Evolutionary conservation across 331 rosid genomes (phyloP).

Genomic region (Prunus yedoensis): DNA sequence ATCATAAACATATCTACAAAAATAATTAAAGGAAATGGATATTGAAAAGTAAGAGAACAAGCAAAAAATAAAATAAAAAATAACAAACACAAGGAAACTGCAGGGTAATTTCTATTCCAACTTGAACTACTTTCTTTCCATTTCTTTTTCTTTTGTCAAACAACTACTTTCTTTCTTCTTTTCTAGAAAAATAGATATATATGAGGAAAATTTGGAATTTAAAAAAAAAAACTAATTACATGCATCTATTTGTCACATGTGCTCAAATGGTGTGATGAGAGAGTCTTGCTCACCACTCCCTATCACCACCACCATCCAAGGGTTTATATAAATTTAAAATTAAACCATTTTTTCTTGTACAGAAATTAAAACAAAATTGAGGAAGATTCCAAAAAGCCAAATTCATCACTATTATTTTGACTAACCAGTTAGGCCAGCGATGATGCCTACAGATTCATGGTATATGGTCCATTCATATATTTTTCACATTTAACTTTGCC

Average conservation of each 20-base stretch:
- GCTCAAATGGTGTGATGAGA: not conserved
- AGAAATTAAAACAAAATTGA: not conserved
- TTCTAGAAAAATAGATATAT: not conserved
- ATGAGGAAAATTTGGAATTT: not conserved
- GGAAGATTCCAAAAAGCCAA: conserved; percentile 18
- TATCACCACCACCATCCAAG: not conserved
- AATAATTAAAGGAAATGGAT: no score
- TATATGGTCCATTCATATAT: conserved; percentile 36
- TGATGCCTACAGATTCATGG: conserved; percentile 67
- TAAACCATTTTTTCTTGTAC: not conserved
- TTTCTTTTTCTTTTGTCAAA: no score
- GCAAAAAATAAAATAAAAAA: not conserved
- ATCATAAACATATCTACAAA: not conserved
- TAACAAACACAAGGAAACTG: not conserved
- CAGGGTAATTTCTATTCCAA: conserved; percentile 16
- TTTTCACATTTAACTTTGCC: conserved; percentile 15
- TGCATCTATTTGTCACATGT: conserved; percentile 4
- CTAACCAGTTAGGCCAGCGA: conserved; percentile 41
- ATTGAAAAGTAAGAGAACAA: not conserved
- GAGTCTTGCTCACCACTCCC: not conserved
- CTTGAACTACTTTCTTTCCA: not conserved
- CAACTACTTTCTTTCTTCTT: not conserved
- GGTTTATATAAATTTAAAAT: not conserved
- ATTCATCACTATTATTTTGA: conserved; percentile 31
- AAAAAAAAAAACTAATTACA: not conserved